Conservation (phyloP, 176 grass and related monocot genomes). For the Triticum turgidum region DNA sequence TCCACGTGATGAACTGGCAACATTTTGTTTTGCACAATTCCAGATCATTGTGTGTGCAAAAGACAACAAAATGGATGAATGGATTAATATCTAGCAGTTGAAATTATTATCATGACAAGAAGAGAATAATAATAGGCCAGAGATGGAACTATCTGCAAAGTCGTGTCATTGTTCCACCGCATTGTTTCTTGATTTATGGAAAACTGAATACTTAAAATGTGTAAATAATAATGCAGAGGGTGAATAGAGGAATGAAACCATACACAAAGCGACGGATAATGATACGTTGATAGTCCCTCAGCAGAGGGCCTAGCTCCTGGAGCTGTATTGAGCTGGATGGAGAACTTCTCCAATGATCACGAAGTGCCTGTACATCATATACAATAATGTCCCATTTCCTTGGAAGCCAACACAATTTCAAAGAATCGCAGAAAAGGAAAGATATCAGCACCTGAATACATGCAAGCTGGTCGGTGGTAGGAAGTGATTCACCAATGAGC, state of each 20-base stretch:
- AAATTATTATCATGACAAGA: background rate
- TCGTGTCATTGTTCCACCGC: background rate
- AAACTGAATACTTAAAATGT: background rate
- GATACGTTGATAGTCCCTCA: slow-evolving; percentile 83
- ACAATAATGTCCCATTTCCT: slow-evolving; percentile 2
- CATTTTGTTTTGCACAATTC: background rate
- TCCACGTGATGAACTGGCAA: background rate
- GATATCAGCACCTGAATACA: slow-evolving; percentile 64
- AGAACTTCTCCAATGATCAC: slow-evolving; percentile 74
- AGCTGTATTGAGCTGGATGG: slow-evolving; percentile 59
- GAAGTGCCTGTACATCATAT: slow-evolving; percentile 61
- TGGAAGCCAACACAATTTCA: slow-evolving; percentile 8
- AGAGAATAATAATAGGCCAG: slow-evolving; percentile 19
- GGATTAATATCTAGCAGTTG: slow-evolving; percentile 10
- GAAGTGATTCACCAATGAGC: slow-evolving; percentile 65
- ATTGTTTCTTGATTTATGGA: slow-evolving; percentile 1
- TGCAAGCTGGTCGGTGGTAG: slow-evolving; percentile 52
- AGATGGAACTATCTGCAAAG: background rate
- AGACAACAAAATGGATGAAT: background rate
- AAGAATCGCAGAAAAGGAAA: background rate
- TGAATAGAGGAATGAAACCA: slow-evolving; percentile 28
- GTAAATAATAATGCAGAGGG: background rate
- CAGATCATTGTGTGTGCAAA: background rate
- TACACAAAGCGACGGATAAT: slow-evolving; percentile 53
- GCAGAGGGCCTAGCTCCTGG: slow-evolving; percentile 74